These are phyloP conservation scores for Asterophora parasitica DNA, from an alignment of 768 basidiomycete genomes.

Conservation along the genomic window DNA sequence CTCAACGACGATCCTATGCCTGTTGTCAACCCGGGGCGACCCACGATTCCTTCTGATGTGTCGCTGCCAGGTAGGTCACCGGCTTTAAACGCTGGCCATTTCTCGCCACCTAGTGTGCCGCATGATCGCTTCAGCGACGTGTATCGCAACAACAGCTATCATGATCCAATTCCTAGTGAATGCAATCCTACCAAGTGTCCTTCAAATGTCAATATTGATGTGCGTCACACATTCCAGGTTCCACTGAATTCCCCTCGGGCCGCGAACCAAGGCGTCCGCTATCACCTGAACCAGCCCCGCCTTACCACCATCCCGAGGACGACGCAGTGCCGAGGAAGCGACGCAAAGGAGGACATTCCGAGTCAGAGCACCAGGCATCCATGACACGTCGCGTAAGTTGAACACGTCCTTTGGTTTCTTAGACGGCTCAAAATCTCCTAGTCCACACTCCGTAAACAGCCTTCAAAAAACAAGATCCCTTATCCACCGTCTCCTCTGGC, in stretches of 20 bases:
- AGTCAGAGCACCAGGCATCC: constrained; percentile 49
- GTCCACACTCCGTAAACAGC: constrained; percentile 40
- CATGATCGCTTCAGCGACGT: constrained; percentile 6
- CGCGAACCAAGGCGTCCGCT: constrained; percentile 31
- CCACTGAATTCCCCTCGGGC: constrained; percentile 12
- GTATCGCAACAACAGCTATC: constrained; percentile 6
- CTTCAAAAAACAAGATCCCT: constrained; percentile 32
- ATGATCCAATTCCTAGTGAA: constrained; percentile 11
- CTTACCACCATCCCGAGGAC: constrained; percentile 22
- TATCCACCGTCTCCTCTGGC: constrained; percentile 25
- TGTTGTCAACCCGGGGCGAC: constrained; percentile 28
- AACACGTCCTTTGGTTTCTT: constrained; percentile 1
- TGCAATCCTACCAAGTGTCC: background rate
- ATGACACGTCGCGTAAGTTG: constrained; percentile 49
- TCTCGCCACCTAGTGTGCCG: constrained; percentile 17
- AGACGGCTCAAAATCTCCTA: constrained; percentile 10
- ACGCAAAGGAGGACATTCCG: constrained; percentile 42
- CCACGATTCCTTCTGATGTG: constrained; percentile 16
- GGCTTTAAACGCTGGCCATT: constrained; percentile 16
- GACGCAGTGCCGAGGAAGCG: constrained; percentile 40
- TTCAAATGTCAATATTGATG: background rate
- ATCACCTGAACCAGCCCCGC: constrained; percentile 33
- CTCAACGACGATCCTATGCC: constrained; percentile 69
- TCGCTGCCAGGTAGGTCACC: constrained; percentile 16
- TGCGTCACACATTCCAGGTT: constrained; percentile 24